Base-by-base conservation (phyloP, 768 basidiomycete species). In the Lactarius hengduanensis region DNA sequence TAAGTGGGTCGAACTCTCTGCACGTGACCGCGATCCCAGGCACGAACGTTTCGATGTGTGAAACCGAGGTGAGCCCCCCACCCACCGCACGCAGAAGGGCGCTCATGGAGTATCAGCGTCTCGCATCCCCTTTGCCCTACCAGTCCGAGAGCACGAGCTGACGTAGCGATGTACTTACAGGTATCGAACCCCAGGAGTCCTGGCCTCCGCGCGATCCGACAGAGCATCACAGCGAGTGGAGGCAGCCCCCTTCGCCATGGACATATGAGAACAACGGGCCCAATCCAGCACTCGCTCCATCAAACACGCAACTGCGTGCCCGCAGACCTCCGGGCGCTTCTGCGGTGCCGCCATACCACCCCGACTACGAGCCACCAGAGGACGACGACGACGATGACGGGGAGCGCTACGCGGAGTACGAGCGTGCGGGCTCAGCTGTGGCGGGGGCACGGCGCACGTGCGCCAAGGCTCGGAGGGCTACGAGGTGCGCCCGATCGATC, bases 391-490 rank as follows among this genome's bases (percentile, higher is more conserved):
- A 76, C 26, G 72, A 8, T 26, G 66, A 61, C 28, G 70, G 73
- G 28, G 67, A 71, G 40, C 47, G 30, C 16, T 62, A 50, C 18
- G 65, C 56, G 22, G 61, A 58, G 57, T 72, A 71, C 38, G 71
- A 73, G 56, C 64, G 66, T 36, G 73, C 69, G 5, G 30, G 41
- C 60, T 57, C 45, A 9, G 20, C 43, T 3, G 43, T 2, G 43
- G 43, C 8, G 70, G 53, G 41, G 65, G 15, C 22, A 59, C 18
- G 60, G 40, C 53, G 26, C 73, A 68, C 38, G 79, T 91, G 57
- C 80, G 92, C 61, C 77, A 84, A 54, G 92, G 92, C 26, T 94
- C 91, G 16, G 93, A 94, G 77, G 92, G 92, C 4, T 91, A 87
- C 70, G 92, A 94, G 73, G 86, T 91, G 56, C 82, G 81, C 16